Evolutionary conservation across 208 protist genomes (phyloP), one percentile per base, ranked within the genome.

Genomic region (Tritrichomonas foetus): DNA sequence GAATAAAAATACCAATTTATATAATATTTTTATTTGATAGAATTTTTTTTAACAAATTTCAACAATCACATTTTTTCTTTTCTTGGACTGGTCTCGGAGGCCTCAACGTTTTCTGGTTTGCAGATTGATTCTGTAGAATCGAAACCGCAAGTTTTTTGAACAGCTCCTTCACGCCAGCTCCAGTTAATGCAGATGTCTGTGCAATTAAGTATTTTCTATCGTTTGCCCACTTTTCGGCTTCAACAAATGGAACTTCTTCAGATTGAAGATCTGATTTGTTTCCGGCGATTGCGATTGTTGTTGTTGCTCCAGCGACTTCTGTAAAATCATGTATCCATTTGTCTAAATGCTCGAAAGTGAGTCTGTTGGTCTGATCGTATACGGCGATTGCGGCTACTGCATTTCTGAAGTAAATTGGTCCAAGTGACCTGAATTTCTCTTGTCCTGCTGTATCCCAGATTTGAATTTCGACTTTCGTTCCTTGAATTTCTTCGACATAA

Each of bases 361-460:
- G 9, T 13, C 33, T 27, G 3, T 1, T 47, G 9, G 69, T 78
- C 5, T n/a, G 27, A 22, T 78, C 69, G n/a, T 78, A 78, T 36
- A 78, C 69, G 3, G 22, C 13, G 47, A 78, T 47, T 44, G 69
- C 25, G 9, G 69, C 69, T 20, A 36, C 5, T 47, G 69, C 13
- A 47, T 78, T 78, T 78, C 69, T 78, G 69, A 47, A 78, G 36
- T 78, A 78, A 47, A 78, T 78, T 78, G 69, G 69, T 30, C 69
- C 69, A n/a, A 78, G 69, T 30, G 69, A 78, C 22, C n/a, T 78
- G 47, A 36, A 78, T 78, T 78, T 78, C 47, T 78, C 69, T 78
- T 78, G 69, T 11, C 69, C 69, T 20, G 69, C 25, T 78, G 69
- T 78, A 78, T 78, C 69, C 69, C 69, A 78, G 22, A 78, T 47